Evolutionary conservation across 2,329 filamentous ascomycete species (phyloP).

Genomic region (Fulvia fulva): DNA sequence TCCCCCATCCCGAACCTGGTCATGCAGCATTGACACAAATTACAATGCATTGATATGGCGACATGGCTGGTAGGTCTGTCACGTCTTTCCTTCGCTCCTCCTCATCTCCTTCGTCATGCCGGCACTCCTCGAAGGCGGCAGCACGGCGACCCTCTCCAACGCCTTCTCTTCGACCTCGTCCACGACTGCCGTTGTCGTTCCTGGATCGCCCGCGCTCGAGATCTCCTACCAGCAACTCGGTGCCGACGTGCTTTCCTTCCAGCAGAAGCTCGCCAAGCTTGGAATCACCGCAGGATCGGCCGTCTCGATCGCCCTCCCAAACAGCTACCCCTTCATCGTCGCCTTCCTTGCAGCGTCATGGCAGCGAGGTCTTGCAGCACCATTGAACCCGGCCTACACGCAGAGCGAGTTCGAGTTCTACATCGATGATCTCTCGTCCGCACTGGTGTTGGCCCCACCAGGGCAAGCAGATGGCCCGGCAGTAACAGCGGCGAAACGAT

Average conservation of each 20-base stretch:
- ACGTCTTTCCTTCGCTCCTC: neutral
- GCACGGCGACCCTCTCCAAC: constrained; percentile 56
- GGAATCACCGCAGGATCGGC: constrained; percentile 66
- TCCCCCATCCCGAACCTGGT: neutral
- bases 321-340: constrained; percentile 84
- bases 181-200: constrained; percentile 67
- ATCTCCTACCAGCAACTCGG: constrained; percentile 67
- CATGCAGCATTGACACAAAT: neutral
- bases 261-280: constrained; percentile 70
- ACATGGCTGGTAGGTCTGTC: neutral
- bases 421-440: constrained; percentile 80
- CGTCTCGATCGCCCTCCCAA: constrained; percentile 78
- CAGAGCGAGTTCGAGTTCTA: constrained; percentile 90
- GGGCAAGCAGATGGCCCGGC: constrained; percentile 65
- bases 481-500: constrained; percentile 72
- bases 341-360: constrained; percentile 81
- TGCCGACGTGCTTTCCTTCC: constrained; percentile 65
- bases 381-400: constrained; percentile 85
- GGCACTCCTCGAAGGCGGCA: constrained; percentile 10
- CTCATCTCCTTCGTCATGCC: neutral
- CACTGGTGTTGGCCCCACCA: constrained; percentile 69
- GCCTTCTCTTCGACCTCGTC: constrained; percentile 52
- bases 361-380: constrained; percentile 78
- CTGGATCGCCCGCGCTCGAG: constrained; percentile 61
- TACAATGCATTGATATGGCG: neutral